Evolutionary conservation across 2,329 filamentous ascomycete genomes (phyloP).

Genomic region (Curvularia sp.): DNA sequence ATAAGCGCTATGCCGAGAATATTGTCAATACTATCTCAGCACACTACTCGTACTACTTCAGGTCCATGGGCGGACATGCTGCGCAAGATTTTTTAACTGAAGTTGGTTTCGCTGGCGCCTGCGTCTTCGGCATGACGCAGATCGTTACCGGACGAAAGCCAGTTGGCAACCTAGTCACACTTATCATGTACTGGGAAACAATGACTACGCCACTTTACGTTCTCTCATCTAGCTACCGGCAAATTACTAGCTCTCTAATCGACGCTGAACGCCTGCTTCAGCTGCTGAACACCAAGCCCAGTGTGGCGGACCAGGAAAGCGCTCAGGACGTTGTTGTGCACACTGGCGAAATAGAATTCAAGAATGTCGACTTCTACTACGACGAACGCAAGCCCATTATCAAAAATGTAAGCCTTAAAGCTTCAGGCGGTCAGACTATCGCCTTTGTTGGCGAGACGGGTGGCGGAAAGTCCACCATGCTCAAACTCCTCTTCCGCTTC

Average conservation of each 20-base stretch:
- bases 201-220: constrained; percentile 58
- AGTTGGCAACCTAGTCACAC: constrained; percentile 68
- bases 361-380: constrained; percentile 64
- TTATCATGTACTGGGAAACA: constrained; percentile 68
- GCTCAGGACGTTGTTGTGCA: constrained; percentile 53
- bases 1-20: constrained; percentile 55
- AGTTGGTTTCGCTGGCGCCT: constrained; percentile 57
- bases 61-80: constrained; percentile 44
- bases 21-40: constrained; percentile 49
- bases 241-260: constrained; percentile 62
- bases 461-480: constrained; percentile 67
- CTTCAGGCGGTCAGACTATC: constrained; percentile 61
- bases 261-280: constrained; percentile 68
- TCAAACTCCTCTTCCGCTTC: constrained; percentile 67
- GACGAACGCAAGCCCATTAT: constrained; percentile 61
- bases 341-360: constrained; percentile 61
- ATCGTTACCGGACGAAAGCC: constrained; percentile 58
- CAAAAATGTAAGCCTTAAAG: constrained; percentile 57
- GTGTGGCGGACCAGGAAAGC: constrained; percentile 56
- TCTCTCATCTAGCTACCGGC: constrained; percentile 58
- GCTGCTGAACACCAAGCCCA: constrained; percentile 65
- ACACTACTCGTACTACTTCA: constrained; percentile 43
- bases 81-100: constrained; percentile 58
- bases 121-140: constrained; percentile 62
- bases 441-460: constrained; percentile 70